These are phyloP conservation scores for Arabidopsis thaliana DNA, from an alignment of 345 rosid species.

Conservation along the genomic window TAIR10.1 NC_003075.7:10354501-10355000, in stretches of 20 bases:
- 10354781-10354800: conserved; percentile 96
- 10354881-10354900: conserved; percentile 62
- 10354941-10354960: conserved; percentile 85
- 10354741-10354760: conserved; percentile 61
- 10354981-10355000: conserved; percentile 77
- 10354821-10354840: conserved; percentile 68
- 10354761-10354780: conserved; percentile 82
- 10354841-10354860: conserved; percentile 96
- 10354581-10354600: conserved; percentile 11
- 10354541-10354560: not conserved
- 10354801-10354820: conserved; percentile 81
- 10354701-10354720: conserved; percentile 88
- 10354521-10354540: not conserved
- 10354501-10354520: conserved; percentile 6
- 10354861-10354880: conserved; percentile 93
- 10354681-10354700: conserved; percentile 95
- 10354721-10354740: conserved; percentile 76
- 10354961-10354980: conserved; percentile 90
- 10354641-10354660: conserved; percentile 81
- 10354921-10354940: conserved; percentile 74
- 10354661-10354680: conserved; percentile 91
- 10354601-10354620: conserved; percentile 44
- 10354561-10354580: not conserved
- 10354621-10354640: conserved; percentile 88
- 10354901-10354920: conserved; percentile 78